These are phyloP conservation scores for Fusarium coffeatum DNA, from an alignment of 2,329 filamentous ascomycete genomes.

Conservation along the genomic window DNA sequence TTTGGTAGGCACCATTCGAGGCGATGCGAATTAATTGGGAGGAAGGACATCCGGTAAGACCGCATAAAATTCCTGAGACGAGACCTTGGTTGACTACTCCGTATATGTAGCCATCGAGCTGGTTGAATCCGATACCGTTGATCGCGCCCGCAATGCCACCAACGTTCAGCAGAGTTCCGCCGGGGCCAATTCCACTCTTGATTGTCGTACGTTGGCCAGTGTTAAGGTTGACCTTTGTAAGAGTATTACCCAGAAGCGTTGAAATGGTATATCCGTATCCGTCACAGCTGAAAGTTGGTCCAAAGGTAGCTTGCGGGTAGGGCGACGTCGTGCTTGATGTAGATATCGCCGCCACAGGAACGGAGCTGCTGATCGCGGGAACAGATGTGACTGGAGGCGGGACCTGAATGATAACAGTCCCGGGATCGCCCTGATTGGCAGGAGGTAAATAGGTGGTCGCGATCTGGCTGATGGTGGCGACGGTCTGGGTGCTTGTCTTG, in stretches of 20 bases:
- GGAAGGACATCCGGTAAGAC: background rate
- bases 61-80: background rate
- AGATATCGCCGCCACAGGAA: too few species aligned
- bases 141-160: background rate
- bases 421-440: conserved; percentile 14
- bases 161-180: background rate
- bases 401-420: conserved; percentile 13
- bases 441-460: conserved; percentile 10
- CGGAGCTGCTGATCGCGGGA: too few species aligned
- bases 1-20: background rate
- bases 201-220: background rate
- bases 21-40: conserved; percentile 7
- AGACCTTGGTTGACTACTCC: background rate
- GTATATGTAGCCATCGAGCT: conserved; percentile 11
- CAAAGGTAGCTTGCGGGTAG: background rate
- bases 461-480: background rate
- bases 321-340: too few species aligned
- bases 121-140: conserved; percentile 9
- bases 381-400: background rate
- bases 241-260: conserved; percentile 4
- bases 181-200: background rate
- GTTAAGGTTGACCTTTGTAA: conserved; percentile 4
- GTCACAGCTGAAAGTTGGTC: conserved; percentile 1
- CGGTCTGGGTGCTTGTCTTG: conserved; percentile 3
- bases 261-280: conserved; percentile 1